Evolutionary conservation across 176 grass and related monocot genomes (phyloP), one percentile per base, ranked within the genome.

Genomic region (Sorghum bicolor): DNA sequence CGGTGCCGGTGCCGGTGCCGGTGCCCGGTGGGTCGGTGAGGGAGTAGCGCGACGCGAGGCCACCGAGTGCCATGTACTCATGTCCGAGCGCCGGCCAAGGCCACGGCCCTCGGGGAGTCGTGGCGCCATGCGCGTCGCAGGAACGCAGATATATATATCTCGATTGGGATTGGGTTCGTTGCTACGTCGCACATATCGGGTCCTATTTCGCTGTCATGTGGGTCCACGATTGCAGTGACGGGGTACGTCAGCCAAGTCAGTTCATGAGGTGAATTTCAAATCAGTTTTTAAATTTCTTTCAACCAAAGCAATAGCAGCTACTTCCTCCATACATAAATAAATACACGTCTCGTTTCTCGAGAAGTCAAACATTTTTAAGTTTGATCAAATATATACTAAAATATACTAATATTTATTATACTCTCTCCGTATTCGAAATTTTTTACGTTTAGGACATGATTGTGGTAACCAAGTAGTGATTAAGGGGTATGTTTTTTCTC

Each of bases 81-180:
- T 45, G 57, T 12, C 55, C 53, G 53, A 28, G 38, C 61, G 70
- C 41, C 53, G 72, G 29, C 33, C 25, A 67, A 28, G 43, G 16
- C 43, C 16, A 52, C 0, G 70, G 24, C 5, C 5, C 15, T 6
- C 12, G 32, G 34, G 44, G 77, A 15, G 57, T 92, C 92, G 92
- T 90, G 92, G 92, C 82, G 79, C 74, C 32, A 82, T 68, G 29
- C 52, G 86, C 86, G 79, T 74, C 92, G 78, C 92, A 94, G 36
- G 78, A 43, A 57, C 33, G 43, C 26, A n/a, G n/a, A 53, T 19
- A 33, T 41, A 53, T 19, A 33, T 41, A 12, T 31, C 44, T 67
- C 12, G 60, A 12, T 71, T 41, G n/a, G 38, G 37, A 24, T 70
- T 10, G 36, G 37, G 38, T 43, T 43, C 5, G 5, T 60, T 41